A percentile compares a stretch with the other conserved stretches of the same genome.
Evolutionary conservation across 2,329 filamentous ascomycete species (phyloP).

Genomic region (Eurotiales sp.): DNA sequence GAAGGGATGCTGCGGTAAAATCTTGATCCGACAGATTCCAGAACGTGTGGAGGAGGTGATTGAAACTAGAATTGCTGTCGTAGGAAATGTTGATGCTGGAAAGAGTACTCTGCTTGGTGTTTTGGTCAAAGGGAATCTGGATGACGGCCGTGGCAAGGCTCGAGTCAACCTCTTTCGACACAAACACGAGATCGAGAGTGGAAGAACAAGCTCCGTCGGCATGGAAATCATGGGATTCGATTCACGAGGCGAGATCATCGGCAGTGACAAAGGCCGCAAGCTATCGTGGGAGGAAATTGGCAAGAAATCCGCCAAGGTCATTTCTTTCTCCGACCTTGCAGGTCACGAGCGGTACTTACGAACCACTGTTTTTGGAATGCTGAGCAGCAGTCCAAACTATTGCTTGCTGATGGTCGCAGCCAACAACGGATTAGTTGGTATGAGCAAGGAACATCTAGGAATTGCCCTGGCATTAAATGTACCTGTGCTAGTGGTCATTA

Average conservation of each 20-base stretch:
- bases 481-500: constrained; percentile 95
- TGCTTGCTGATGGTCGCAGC: constrained; percentile 97
- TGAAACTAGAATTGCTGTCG: constrained; percentile 92
- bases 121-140: constrained; percentile 88
- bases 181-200: constrained; percentile 96
- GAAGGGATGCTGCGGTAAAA: constrained; percentile 75
- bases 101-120: constrained; percentile 97
- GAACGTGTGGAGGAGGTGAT: constrained; percentile 79
- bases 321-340: constrained; percentile 91
- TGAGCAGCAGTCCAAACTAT: constrained; percentile 95
- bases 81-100: constrained; percentile 95
- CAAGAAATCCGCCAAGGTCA: constrained; percentile 89
- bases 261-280: constrained; percentile 77
- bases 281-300: constrained; percentile 98
- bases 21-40: constrained; percentile 75
- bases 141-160: constrained; percentile 90
- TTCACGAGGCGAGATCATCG: constrained; percentile 75
- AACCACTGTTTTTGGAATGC: constrained; percentile 91
- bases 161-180: constrained; percentile 95
- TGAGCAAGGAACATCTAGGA: constrained; percentile 97
- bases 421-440: constrained; percentile 94
- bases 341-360: constrained; percentile 93
- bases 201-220: constrained; percentile 90
- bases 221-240: constrained; percentile 99
- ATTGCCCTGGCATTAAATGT: constrained; percentile 94